A percentile compares a stretch with the other conserved stretches of the same genome.
phyloP scores from a whole-genome alignment of 768 basidiomycete genomes.

The Neoboletus brunneissimus region DNA sequence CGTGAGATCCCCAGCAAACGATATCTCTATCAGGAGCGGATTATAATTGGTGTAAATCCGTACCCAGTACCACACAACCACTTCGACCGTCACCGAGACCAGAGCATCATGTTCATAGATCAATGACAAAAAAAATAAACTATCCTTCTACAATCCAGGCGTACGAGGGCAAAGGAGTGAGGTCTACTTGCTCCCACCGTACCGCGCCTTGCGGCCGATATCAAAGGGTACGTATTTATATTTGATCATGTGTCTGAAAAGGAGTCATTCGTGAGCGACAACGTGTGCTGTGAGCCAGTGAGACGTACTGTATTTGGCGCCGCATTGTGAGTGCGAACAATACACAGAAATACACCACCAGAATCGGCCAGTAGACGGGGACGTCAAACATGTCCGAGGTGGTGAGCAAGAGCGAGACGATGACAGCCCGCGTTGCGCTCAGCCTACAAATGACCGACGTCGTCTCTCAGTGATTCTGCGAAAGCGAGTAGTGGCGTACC shows the following conservation, averaged over 20 bases:
- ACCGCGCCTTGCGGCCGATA: slow-evolving; percentile 88
- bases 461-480: background rate
- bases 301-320: slow-evolving; percentile 85
- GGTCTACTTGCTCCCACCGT: slow-evolving; percentile 55
- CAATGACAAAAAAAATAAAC: slow-evolving; percentile 7
- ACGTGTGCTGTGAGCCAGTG: background rate
- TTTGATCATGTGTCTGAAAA: slow-evolving; percentile 94
- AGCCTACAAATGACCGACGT: slow-evolving; percentile 53
- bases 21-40: slow-evolving; percentile 13
- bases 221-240: slow-evolving; percentile 98
- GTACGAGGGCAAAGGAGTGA: background rate
- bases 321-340: slow-evolving; percentile 95
- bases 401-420: slow-evolving; percentile 77
- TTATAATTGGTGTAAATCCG: slow-evolving; percentile 30
- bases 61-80: slow-evolving; percentile 22
- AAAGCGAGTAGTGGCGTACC: slow-evolving; percentile 45
- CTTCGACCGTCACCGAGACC: slow-evolving; percentile 20
- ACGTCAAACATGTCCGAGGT: slow-evolving; percentile 87
- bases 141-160: slow-evolving; percentile 3
- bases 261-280: slow-evolving; percentile 7
- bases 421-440: slow-evolving; percentile 84
- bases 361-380: slow-evolving; percentile 99
- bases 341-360: slow-evolving; percentile 95
- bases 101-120: slow-evolving; percentile 11
- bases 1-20: background rate